A percentile compares a stretch with the other conserved stretches of the same genome.
phyloP scores from a whole-genome alignment of 108 stramenopile genomes.

The Nitzschia sp. region DNA sequence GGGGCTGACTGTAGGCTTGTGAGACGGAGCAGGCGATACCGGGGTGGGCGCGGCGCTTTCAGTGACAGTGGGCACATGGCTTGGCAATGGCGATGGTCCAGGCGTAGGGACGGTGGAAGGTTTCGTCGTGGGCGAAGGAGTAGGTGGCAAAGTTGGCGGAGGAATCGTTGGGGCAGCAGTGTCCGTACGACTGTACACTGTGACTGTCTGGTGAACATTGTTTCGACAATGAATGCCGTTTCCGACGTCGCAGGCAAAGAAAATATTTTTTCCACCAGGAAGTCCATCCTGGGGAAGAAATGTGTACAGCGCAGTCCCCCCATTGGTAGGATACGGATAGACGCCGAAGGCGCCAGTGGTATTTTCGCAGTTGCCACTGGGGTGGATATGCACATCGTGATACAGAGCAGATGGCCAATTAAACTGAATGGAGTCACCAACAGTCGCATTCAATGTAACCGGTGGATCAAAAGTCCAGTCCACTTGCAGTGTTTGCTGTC shows the following conservation, averaged over 20 bases:
- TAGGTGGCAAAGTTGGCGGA: not conserved
- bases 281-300: slow-evolving; percentile 12
- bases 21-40: not conserved
- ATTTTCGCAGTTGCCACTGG: slow-evolving; percentile 16
- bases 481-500: not conserved
- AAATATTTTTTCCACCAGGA: slow-evolving; percentile 9
- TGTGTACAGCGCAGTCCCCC: slow-evolving; percentile 7
- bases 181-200: not conserved
- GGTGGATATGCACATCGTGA: slow-evolving; percentile 31
- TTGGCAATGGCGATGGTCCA: not conserved
- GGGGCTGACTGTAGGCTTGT: not conserved
- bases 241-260: slow-evolving; percentile 27
- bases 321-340: not conserved
- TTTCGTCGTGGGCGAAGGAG: not conserved
- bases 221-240: slow-evolving; percentile 7
- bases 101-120: not conserved
- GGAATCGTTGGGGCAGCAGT: not conserved
- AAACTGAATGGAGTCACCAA: slow-evolving; percentile 25
- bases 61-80: not conserved
- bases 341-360: not conserved
- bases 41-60: not conserved
- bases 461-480: not conserved
- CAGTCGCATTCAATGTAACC: slow-evolving; percentile 7
- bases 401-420: slow-evolving; percentile 11
- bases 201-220: slow-evolving; percentile 1